A percentile compares a stretch with the other conserved stretches of the same genome.
Conservation (phyloP, 805 yeast species). For the Clavispora phyllophila region DNA sequence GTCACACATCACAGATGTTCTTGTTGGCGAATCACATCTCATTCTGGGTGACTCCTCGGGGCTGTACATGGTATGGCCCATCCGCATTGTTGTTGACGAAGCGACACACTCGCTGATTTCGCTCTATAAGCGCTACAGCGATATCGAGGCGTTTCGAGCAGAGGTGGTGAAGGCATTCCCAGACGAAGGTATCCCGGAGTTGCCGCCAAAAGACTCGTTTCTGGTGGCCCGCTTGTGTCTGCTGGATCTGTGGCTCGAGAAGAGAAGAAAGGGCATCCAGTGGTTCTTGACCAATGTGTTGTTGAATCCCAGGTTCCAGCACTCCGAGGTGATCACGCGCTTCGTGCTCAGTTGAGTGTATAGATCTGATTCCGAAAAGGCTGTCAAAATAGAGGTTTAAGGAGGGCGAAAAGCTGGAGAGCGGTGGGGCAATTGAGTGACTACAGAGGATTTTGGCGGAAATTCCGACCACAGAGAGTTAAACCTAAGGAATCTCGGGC, state of each 20-base stretch:
- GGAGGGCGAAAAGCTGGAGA: too few relatives aligned
- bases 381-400: too few relatives aligned
- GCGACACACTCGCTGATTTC: conserved; percentile 37
- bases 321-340: conserved; percentile 31
- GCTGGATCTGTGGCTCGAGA: conserved; percentile 45
- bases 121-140: conserved; percentile 59
- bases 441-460: too few relatives aligned
- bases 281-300: conserved; percentile 53
- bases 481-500: too few relatives aligned
- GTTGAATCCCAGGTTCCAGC: conserved; percentile 43
- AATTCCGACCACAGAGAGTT: too few relatives aligned
- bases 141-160: conserved; percentile 47
- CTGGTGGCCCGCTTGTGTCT: conserved; percentile 35
- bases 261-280: conserved; percentile 53
- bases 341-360: conserved; percentile 28
- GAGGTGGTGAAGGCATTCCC: conserved; percentile 35
- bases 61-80: conserved; percentile 36
- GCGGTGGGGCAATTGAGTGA: too few relatives aligned
- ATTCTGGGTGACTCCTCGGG: conserved; percentile 35
- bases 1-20: conserved; percentile 36
- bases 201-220: conserved; percentile 49
- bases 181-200: conserved; percentile 36
- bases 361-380: too few relatives aligned
- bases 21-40: conserved; percentile 37
- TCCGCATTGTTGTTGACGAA: conserved; percentile 33